Evolutionary conservation across 2,329 filamentous ascomycete genomes (phyloP).

Genomic region (Ophiobolus disseminans): DNA sequence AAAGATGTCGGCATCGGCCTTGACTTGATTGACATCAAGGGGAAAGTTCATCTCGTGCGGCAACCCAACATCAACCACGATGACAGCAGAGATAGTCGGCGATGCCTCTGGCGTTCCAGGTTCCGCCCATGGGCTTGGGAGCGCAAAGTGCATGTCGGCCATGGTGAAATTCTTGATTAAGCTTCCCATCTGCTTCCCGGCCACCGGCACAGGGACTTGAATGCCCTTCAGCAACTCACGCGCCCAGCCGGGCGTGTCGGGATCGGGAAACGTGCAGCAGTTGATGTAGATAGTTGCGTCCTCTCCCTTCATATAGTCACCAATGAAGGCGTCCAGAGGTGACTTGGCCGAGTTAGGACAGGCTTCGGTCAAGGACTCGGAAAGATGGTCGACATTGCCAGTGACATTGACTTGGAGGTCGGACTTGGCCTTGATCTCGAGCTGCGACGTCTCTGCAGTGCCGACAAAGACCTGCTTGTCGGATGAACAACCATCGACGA

Average conservation of each 20-base stretch:
- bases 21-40: conserved; percentile 77
- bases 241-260: conserved; percentile 81
- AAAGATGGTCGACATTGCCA: conserved; percentile 75
- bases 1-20: conserved; percentile 79
- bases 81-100: conserved; percentile 81
- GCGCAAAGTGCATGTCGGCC: conserved; percentile 80
- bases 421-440: conserved; percentile 72
- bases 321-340: conserved; percentile 82
- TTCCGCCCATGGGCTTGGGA: conserved; percentile 82
- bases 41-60: conserved; percentile 88
- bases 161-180: conserved; percentile 88
- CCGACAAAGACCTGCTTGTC: conserved; percentile 81
- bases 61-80: conserved; percentile 78
- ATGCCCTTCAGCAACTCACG: conserved; percentile 80
- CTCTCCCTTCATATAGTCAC: conserved; percentile 80
- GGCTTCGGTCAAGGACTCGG: conserved; percentile 71
- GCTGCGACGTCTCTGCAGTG: conserved; percentile 70
- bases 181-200: conserved; percentile 79
- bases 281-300: conserved; percentile 82
- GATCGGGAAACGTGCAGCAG: conserved; percentile 71
- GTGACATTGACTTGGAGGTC: conserved; percentile 73
- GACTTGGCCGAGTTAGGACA: conserved; percentile 82
- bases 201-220: conserved; percentile 83
- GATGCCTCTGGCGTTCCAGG: conserved; percentile 74
- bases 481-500: conserved; percentile 80